These are phyloP conservation scores for Protea cynaroides DNA, from an alignment of 164 flowering plant species.

Conservation along the genomic window DNA sequence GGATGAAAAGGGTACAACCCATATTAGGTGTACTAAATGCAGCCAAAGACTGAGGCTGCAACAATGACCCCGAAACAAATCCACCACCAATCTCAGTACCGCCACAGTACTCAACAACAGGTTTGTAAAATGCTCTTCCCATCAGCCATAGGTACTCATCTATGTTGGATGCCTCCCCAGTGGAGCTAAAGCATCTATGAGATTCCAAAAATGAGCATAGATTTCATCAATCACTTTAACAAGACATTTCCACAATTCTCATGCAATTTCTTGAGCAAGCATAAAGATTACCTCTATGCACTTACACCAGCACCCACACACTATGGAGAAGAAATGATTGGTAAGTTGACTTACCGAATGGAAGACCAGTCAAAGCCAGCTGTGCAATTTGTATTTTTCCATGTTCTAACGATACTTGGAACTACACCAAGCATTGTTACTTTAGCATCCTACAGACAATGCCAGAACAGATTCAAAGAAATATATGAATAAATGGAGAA, in stretches of 20 bases:
- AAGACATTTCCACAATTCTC: conserved; percentile 1
- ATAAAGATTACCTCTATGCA: background rate
- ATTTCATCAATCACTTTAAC: background rate
- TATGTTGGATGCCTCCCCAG: conserved; percentile 91
- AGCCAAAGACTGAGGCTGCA: conserved; percentile 83
- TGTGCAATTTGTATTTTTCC: conserved; percentile 68
- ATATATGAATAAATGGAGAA: background rate
- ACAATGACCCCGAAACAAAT: conserved; percentile 71
- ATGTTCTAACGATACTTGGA: conserved; percentile 86
- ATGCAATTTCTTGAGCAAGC: background rate
- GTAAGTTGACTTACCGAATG: conserved; percentile 51
- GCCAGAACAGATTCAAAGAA: conserved; percentile 6
- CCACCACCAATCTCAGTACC: conserved; percentile 99
- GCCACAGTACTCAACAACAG: conserved; percentile 94
- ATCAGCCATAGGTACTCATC: conserved; percentile 94
- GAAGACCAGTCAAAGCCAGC: conserved; percentile 84
- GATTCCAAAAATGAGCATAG: conserved; percentile 12
- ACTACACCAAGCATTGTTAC: conserved; percentile 96
- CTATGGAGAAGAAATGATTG: background rate
- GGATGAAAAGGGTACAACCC: conserved; percentile 79
- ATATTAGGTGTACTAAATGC: conserved; percentile 95
- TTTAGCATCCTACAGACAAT: conserved; percentile 71
- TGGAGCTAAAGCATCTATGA: conserved; percentile 80
- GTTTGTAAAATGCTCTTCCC: conserved; percentile 89
- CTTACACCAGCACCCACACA: background rate